These are phyloP conservation scores for Debaryomyces sp. DNA, from an alignment of 1,139 yeast species.

Conservation along the genomic window DNA sequence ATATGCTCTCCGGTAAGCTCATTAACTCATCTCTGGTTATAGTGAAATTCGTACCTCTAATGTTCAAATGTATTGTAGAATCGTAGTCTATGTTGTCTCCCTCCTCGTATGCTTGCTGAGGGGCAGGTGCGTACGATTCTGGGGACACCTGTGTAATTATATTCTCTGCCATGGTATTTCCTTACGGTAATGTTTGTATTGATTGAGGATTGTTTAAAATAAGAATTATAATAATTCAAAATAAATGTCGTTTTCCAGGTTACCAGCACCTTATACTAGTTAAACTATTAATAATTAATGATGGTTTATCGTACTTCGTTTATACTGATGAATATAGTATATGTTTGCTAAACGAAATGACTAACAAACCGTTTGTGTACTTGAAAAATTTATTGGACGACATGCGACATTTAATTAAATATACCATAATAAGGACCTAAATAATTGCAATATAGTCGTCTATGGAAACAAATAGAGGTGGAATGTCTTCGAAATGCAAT, in stretches of 20 bases:
- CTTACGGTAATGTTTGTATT: background rate
- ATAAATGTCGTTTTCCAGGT: constrained; percentile 3
- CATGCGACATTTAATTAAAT: constrained; percentile 2
- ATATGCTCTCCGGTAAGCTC: constrained; percentile 87
- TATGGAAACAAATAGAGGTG: background rate
- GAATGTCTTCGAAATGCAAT: constrained; percentile 7
- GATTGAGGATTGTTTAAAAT: background rate
- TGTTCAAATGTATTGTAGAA: constrained; percentile 65
- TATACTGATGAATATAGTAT: background rate
- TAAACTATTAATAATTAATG: background rate
- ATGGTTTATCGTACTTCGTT: background rate
- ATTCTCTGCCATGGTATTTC: constrained; percentile 34
- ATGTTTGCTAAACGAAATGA: constrained; percentile 1
- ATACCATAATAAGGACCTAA: background rate
- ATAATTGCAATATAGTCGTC: background rate
- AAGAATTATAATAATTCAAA: constrained; percentile 5
- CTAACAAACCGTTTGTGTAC: constrained; percentile 3
- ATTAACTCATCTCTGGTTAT: constrained; percentile 87
- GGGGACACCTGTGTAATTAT: constrained; percentile 70
- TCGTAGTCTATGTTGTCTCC: constrained; percentile 53
- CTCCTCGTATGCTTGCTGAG: constrained; percentile 20
- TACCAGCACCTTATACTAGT: constrained; percentile 10
- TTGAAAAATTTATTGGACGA: constrained; percentile 2
- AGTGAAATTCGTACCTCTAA: constrained; percentile 64
- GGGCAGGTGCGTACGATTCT: constrained; percentile 28